phyloP scores from a whole-genome alignment of 2,329 filamentous ascomycete species.

The Scedosporium minutisporum region DNA sequence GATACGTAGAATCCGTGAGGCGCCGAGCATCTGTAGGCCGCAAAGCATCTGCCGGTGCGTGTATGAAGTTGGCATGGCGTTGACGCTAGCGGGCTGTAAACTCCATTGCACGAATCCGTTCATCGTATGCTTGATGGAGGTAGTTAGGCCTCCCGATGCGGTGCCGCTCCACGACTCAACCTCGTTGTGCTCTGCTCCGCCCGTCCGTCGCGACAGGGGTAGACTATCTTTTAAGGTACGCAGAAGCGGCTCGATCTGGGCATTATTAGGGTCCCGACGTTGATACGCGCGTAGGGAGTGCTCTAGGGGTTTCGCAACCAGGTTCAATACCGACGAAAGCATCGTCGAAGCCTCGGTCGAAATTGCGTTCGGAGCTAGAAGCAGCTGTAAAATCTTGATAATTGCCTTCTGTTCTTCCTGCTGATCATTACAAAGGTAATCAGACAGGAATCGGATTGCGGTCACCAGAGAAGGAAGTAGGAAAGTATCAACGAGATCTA shows the following conservation, averaged over 20 bases:
- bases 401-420: constrained; percentile 56
- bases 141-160: constrained; percentile 44
- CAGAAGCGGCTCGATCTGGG: constrained; percentile 61
- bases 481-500: constrained; percentile 70
- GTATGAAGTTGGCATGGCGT: constrained; percentile 53
- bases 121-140: constrained; percentile 50
- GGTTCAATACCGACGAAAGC: constrained; percentile 61
- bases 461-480: constrained; percentile 69
- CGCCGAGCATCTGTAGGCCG: constrained; percentile 51
- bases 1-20: constrained; percentile 47
- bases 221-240: constrained; percentile 53
- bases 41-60: constrained; percentile 62
- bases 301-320: constrained; percentile 60
- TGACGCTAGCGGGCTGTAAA: constrained; percentile 39
- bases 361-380: constrained; percentile 60
- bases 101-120: constrained; percentile 59
- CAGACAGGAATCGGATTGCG: constrained; percentile 61
- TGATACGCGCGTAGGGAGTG: constrained; percentile 58
- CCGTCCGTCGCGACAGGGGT: constrained; percentile 49
- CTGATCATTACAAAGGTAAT: constrained; percentile 58
- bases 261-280: constrained; percentile 54
- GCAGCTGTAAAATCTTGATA: constrained; percentile 61
- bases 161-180: constrained; percentile 57
- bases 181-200: constrained; percentile 54
- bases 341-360: constrained; percentile 63